A percentile compares a stretch with the other conserved stretches of the same genome.
phyloP scores from a whole-genome alignment of 192 early-diverging fungal species.

The Entomortierella lignicola region DNA sequence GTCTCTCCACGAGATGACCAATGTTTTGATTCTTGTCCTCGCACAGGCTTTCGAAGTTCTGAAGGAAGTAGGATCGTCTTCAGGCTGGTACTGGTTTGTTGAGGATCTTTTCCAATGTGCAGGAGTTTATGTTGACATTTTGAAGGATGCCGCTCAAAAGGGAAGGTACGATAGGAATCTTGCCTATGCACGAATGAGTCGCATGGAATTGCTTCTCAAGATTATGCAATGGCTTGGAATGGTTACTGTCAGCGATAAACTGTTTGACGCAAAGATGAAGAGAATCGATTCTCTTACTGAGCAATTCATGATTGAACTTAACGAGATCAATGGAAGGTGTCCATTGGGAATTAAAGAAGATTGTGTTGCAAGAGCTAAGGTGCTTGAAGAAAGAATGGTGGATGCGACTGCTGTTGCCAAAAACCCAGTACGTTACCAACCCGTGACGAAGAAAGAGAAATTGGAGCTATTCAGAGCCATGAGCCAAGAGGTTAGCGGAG shows the following conservation, averaged over 20 bases:
- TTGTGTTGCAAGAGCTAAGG: conserved; percentile 1
- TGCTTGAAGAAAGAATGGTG: conserved; percentile 26
- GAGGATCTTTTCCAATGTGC: conserved; percentile 33
- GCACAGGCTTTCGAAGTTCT: conserved; percentile 10
- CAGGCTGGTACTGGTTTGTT: conserved; percentile 52
- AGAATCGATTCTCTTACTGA: background rate
- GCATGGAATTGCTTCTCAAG: conserved; percentile 4
- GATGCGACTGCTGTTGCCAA: background rate
- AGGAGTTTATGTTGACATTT: background rate
- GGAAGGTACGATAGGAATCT: conserved; percentile 5
- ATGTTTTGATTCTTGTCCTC: conserved; percentile 10
- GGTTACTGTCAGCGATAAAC: background rate
- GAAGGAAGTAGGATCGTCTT: background rate
- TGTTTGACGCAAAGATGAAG: background rate
- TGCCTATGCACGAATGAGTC: conserved; percentile 6
- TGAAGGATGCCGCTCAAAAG: conserved; percentile 12
- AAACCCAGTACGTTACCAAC: background rate
- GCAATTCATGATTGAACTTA: conserved; percentile 11
- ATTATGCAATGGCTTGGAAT: conserved; percentile 11
- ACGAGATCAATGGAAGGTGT: background rate
- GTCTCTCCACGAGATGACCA: conserved; percentile 23
- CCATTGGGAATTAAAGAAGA: conserved; percentile 32
- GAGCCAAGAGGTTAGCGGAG: conserved; percentile 9
- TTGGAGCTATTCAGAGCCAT: conserved; percentile 46
- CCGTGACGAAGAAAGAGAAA: conserved; percentile 42